Evolutionary conservation across 2,329 filamentous ascomycete genomes (phyloP), one percentile per base, ranked within the genome.

Genomic region (Paracoccidioides lutzii): DNA sequence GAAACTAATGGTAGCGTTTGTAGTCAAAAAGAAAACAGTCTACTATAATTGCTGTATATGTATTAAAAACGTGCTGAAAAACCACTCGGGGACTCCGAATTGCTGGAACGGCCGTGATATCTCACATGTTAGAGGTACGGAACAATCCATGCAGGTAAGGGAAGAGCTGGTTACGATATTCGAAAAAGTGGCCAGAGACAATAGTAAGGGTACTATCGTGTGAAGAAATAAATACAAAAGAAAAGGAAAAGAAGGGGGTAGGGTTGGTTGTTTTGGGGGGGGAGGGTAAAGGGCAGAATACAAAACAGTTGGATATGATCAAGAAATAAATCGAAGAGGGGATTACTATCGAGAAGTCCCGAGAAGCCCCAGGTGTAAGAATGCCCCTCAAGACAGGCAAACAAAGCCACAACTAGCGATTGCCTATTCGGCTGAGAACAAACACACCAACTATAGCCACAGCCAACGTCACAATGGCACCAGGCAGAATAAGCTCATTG

Each of bases 391-490:
- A n/a, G 44, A 46, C 6, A 46, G 5, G 7, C 8, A 8, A 9
- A 10, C n/a, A 35, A 15, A 40, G 12, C 14, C 22, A 14, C 28
- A 44, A 14, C 43, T 49, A 54, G n/a, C 53, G 53, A 38, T 54
- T 54, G 28, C 59, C 59, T 10, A 52, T 76, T 14, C 90, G 83
- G 58, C 88, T 84, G 65, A 98, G 82, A 44, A 90, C 84, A 74
- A 98, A 98, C 9, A 97, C 91, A 61, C 88, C 88, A 43, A 94
- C 79, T 71, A 98, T 95, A 41, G 95, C 90, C 45, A 94, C 88
- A 8, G 91, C 93, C 66, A 98, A 74, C n/a, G 90, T 90, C 56
- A 93, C 90, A 68, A 98, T 91, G 22, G 93, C 93, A 61, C 93
- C 93, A 0, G 93, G 93, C 44, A 97, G 80, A 15, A 98, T 77